phyloP scores from a whole-genome alignment of 2,329 filamentous ascomycete species.

The Pseudocercospora crystallina region DNA sequence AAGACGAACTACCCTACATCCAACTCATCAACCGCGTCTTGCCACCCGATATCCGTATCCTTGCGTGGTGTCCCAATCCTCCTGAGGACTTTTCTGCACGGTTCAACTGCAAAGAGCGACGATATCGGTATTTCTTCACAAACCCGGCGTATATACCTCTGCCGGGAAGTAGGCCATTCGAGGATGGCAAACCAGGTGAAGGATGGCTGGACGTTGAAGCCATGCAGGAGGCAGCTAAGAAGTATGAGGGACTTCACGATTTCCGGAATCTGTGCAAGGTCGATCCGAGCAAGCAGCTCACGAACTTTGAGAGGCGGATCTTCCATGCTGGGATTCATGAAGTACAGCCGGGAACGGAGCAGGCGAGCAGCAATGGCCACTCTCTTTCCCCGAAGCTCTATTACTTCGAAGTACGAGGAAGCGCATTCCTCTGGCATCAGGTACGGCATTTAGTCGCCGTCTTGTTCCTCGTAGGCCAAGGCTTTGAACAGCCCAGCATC shows the following conservation, averaged over 20 bases:
- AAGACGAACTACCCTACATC: slow-evolving; percentile 81
- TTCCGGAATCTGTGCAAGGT: slow-evolving; percentile 98
- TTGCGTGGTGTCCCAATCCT: slow-evolving; percentile 88
- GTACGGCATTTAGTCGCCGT: slow-evolving; percentile 91
- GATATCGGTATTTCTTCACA: slow-evolving; percentile 97
- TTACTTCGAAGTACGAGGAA: slow-evolving; percentile 83
- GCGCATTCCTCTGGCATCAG: slow-evolving; percentile 97
- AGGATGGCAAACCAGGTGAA: slow-evolving; percentile 38
- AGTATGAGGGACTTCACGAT: slow-evolving; percentile 82
- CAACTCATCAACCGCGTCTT: slow-evolving; percentile 82
- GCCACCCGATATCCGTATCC: slow-evolving; percentile 81
- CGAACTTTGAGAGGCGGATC: slow-evolving; percentile 76
- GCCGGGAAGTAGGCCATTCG: slow-evolving; percentile 24
- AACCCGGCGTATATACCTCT: slow-evolving; percentile 82
- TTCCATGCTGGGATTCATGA: slow-evolving; percentile 77
- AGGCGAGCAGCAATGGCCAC: slow-evolving; percentile 2
- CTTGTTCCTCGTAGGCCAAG: slow-evolving; percentile 89
- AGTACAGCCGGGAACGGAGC: slow-evolving; percentile 41
- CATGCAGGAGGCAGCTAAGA: slow-evolving; percentile 79
- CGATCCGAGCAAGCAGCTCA: slow-evolving; percentile 84
- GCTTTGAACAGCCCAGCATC: slow-evolving; percentile 73
- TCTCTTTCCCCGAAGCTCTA: slow-evolving; percentile 65
- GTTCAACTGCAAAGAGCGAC: slow-evolving; percentile 86
- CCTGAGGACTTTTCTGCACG: slow-evolving; percentile 81
- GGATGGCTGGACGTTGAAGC: slow-evolving; percentile 85